Conservation (phyloP, 352 stramenopile genomes). For the Globisporangium yorkense region DNA sequence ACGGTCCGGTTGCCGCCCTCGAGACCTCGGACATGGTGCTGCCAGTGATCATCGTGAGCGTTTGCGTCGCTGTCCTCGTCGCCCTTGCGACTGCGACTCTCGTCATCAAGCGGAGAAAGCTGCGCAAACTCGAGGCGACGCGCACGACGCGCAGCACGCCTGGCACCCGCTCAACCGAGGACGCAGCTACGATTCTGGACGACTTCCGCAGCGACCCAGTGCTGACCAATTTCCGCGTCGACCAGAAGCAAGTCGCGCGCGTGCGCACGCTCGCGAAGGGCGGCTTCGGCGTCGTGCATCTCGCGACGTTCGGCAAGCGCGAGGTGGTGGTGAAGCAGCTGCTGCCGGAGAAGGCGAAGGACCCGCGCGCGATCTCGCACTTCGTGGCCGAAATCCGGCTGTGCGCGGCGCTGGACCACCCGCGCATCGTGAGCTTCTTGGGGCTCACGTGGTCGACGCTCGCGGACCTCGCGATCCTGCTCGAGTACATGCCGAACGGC, state of each 20-base stretch:
- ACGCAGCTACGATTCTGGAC: slow-evolving; percentile 24
- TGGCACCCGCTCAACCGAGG: slow-evolving; percentile 1
- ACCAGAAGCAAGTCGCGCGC: slow-evolving; percentile 34
- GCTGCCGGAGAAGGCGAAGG: slow-evolving; percentile 12
- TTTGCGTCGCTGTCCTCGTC: neutral
- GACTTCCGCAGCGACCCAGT: slow-evolving; percentile 47
- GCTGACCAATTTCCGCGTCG: slow-evolving; percentile 40
- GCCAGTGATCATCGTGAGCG: slow-evolving; percentile 3
- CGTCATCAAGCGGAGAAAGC: slow-evolving; percentile 7
- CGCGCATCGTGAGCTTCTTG: slow-evolving; percentile 23
- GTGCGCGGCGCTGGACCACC: slow-evolving; percentile 14
- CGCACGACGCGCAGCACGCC: slow-evolving; percentile 8
- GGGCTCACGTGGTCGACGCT: slow-evolving; percentile 20
- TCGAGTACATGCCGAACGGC: slow-evolving; percentile 31
- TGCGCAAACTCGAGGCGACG: slow-evolving; percentile 10
- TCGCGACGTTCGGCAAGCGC: slow-evolving; percentile 30
- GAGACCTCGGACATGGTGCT: slow-evolving; percentile 1
- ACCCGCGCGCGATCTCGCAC: slow-evolving; percentile 18
- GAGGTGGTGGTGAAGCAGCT: slow-evolving; percentile 16
- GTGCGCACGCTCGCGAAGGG: slow-evolving; percentile 37
- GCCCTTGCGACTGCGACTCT: neutral
- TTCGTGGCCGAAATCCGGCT: slow-evolving; percentile 25
- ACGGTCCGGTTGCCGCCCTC: neutral
- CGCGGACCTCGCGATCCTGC: slow-evolving; percentile 15
- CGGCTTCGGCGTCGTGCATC: slow-evolving; percentile 46